A percentile compares a stretch with the other conserved stretches of the same genome.
These are phyloP conservation scores for Boletus eberwhitei DNA, from an alignment of 768 basidiomycete species.

Conservation along the genomic window DNA sequence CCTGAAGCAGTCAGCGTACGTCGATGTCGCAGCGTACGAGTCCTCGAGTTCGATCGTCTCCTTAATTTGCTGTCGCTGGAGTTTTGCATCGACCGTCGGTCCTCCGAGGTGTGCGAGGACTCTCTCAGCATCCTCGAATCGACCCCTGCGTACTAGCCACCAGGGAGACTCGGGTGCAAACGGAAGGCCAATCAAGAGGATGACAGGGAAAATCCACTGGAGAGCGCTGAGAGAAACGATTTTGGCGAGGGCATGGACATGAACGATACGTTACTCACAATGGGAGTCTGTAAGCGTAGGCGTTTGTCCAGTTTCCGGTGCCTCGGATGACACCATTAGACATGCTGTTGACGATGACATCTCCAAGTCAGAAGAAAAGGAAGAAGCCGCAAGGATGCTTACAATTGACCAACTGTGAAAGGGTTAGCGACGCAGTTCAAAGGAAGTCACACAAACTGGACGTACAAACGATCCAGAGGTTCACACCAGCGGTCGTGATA, in stretches of 20 bases:
- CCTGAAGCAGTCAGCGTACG: slow-evolving; percentile 32
- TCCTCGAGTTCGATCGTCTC: slow-evolving; percentile 33
- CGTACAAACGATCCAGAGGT: slow-evolving; percentile 27
- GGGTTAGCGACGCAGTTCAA: neutral
- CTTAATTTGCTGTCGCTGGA: slow-evolving; percentile 21
- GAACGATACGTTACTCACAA: slow-evolving; percentile 15
- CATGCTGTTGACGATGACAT: slow-evolving; percentile 8
- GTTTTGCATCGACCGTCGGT: slow-evolving; percentile 22
- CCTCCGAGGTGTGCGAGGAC: slow-evolving; percentile 20
- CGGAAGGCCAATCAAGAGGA: slow-evolving; percentile 29
- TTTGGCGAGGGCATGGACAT: neutral
- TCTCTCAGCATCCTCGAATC: slow-evolving; percentile 22
- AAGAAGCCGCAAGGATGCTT: neutral
- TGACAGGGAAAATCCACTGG: slow-evolving; percentile 33
- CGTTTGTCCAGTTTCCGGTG: slow-evolving; percentile 19
- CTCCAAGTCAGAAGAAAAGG: neutral
- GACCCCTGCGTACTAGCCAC: slow-evolving; percentile 34
- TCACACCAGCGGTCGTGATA: slow-evolving; percentile 24
- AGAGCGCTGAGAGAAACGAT: slow-evolving; percentile 17
- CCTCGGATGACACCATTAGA: slow-evolving; percentile 25
- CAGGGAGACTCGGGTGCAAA: slow-evolving; percentile 33
- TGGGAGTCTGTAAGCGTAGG: slow-evolving; percentile 26
- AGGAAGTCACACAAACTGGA: neutral
- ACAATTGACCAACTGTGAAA: slow-evolving; percentile 24
- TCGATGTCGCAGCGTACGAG: slow-evolving; percentile 23